Evolutionary conservation across 1,284 basidiomycete genomes (phyloP), one percentile per base, ranked within the genome.

Genomic region (Lentinus polychrous): DNA sequence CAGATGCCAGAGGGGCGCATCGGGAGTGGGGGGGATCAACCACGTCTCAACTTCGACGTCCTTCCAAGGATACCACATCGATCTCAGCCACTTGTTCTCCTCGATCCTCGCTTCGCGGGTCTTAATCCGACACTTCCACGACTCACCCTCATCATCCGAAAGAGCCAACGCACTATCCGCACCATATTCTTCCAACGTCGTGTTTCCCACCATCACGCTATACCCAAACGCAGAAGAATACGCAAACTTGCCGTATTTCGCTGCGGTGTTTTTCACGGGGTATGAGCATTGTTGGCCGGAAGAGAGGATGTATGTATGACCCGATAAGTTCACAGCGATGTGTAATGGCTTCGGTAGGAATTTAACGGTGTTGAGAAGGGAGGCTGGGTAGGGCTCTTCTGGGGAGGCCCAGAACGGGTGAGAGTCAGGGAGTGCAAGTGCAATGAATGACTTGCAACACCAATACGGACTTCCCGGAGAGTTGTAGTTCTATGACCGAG

Each of bases 381-480:
- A 54, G 24, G 55, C 47, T 0, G 85, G 85, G 63, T 79, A 83
- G 1, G 76, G 71, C 49, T 82, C 78, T 62, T 89, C 86, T 17
- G 71, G 56, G 0, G 77, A 68, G 0, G 75, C 59, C 86, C 86
- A 89, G 72, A 88, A 88, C 0, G 83, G 82, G 58, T 88, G 84
- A 0, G 71, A 67, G 14, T 75, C 69, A 0, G 81, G 74, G 1
- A 86, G 71, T 2, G 81, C 71, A n/a, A 89, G 75, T 3, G 81
- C 67, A 36, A 83, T 71, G 64, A 89, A 89, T 1, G 84, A 81
- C 58, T 89, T 87, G 71, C 83, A 88, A 59, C 80, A 84, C 86
- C 86, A 89, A 65, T 89, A 91, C 1, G 83, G 82, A n/a, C 83
- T 86, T 45, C 84, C 84, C 1, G 85, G 83, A 0, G 83, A 86